Conservation (phyloP, 1,139 yeast species). For the Suhomyces bribrorum region DNA sequence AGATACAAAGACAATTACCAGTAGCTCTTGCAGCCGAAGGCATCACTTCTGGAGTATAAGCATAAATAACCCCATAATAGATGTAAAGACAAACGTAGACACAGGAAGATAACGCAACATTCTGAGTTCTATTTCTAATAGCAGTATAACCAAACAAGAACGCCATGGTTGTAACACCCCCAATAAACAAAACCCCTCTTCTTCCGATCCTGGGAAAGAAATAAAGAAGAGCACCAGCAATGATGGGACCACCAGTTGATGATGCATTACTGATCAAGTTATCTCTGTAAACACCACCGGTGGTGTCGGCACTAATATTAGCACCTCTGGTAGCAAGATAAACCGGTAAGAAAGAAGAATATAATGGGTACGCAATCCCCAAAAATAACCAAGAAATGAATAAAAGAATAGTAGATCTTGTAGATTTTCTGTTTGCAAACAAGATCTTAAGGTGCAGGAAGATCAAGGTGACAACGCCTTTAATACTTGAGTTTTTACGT, state of each 20-base stretch:
- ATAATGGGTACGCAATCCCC: constrained; percentile 43
- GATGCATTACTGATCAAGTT: constrained; percentile 51
- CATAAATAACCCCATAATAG: constrained; percentile 57
- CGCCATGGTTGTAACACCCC: constrained; percentile 54
- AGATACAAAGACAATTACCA: constrained; percentile 54
- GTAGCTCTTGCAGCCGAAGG: constrained; percentile 59
- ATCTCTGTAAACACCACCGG: constrained; percentile 50
- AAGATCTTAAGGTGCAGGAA: constrained; percentile 28
- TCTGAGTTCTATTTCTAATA: constrained; percentile 49
- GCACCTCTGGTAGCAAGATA: constrained; percentile 45
- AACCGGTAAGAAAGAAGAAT: constrained; percentile 39
- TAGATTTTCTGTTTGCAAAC: constrained; percentile 28
- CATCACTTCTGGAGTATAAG: constrained; percentile 60
- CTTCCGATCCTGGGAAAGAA: constrained; percentile 52
- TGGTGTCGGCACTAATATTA: constrained; percentile 32
- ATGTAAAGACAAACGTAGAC: constrained; percentile 52
- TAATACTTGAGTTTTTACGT: constrained; percentile 17
- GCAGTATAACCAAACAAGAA: constrained; percentile 59
- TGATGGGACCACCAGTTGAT: constrained; percentile 57
- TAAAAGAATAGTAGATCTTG: constrained; percentile 31
- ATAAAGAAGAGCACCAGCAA: constrained; percentile 47
- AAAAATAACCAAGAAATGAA: constrained; percentile 38
- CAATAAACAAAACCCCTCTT: constrained; percentile 55
- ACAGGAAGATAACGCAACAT: constrained; percentile 54
- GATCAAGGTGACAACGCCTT: constrained; percentile 16